These are phyloP conservation scores for Catharanthus roseus DNA, from an alignment of 257 asterid genomes.

Conservation along the genomic window DNA sequence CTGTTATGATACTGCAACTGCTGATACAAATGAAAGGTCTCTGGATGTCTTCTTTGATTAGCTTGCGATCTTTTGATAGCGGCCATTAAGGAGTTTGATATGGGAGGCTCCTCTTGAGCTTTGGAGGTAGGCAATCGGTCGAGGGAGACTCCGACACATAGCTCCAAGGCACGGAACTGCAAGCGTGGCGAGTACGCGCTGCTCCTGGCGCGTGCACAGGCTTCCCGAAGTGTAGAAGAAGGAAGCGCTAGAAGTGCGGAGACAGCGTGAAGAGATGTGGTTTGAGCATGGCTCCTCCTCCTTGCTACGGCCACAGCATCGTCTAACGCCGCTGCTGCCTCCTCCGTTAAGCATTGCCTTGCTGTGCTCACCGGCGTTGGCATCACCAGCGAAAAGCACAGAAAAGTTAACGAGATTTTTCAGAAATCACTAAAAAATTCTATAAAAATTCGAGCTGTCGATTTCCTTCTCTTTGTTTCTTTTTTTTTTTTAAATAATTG, in stretches of 20 bases:
- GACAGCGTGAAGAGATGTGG: constrained; percentile 79
- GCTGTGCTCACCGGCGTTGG: constrained; percentile 95
- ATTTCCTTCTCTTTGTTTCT: constrained; percentile 15
- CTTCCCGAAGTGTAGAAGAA: constrained; percentile 62
- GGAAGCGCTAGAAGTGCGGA: constrained; percentile 71
- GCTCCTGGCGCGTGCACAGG: constrained; percentile 70
- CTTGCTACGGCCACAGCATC: constrained; percentile 79
- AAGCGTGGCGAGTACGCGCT: constrained; percentile 69
- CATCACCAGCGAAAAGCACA: constrained; percentile 51
- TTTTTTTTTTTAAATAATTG: too few relatives aligned
- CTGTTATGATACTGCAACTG: constrained; percentile 36
- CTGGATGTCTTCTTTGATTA: constrained; percentile 91
- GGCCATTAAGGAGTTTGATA: constrained; percentile 91
- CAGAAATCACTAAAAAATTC: neutral
- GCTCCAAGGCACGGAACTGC: constrained; percentile 79
- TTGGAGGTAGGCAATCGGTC: constrained; percentile 62
- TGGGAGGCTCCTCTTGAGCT: constrained; percentile 57
- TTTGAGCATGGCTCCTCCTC: constrained; percentile 83
- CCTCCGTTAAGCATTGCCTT: constrained; percentile 77
- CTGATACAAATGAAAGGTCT: constrained; percentile 78
- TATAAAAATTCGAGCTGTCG: constrained; percentile 10
- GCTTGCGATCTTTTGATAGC: constrained; percentile 96
- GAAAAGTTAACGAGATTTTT: neutral
- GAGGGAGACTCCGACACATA: constrained; percentile 67
- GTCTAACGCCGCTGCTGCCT: constrained; percentile 68